Evolutionary conservation across 352 stramenopile genomes (phyloP).

Genomic region (Phytophthora pinifolia): DNA sequence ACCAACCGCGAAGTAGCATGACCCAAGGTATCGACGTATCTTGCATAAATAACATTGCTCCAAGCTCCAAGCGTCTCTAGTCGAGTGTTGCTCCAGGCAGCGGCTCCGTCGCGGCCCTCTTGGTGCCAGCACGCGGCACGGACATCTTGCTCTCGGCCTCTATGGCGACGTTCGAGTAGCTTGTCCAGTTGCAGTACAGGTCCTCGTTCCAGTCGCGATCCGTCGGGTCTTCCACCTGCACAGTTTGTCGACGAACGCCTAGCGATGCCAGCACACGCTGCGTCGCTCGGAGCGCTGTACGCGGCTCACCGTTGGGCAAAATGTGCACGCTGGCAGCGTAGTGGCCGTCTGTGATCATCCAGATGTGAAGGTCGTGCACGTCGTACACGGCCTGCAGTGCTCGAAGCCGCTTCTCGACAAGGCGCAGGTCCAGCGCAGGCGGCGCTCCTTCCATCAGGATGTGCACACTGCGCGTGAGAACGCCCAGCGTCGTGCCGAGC

Average conservation of each 20-base stretch:
- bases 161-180: slow-evolving; percentile 33
- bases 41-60: slow-evolving; percentile 29
- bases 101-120: slow-evolving; percentile 33
- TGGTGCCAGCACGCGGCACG: slow-evolving; percentile 59
- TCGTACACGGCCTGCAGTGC: slow-evolving; percentile 85
- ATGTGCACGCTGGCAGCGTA: slow-evolving; percentile 93
- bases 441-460: slow-evolving; percentile 97
- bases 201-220: slow-evolving; percentile 66
- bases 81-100: slow-evolving; percentile 27
- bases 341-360: slow-evolving; percentile 92
- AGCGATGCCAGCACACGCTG: slow-evolving; percentile 54
- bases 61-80: slow-evolving; percentile 21
- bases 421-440: slow-evolving; percentile 45
- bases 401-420: slow-evolving; percentile 63
- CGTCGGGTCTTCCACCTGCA: slow-evolving; percentile 64
- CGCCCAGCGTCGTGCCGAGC: slow-evolving; percentile 92
- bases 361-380: slow-evolving; percentile 98
- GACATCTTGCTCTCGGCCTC: slow-evolving; percentile 71
- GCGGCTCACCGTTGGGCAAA: slow-evolving; percentile 55
- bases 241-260: slow-evolving; percentile 60
- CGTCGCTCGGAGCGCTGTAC: slow-evolving; percentile 49
- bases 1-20: slow-evolving; percentile 10
- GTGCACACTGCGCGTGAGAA: slow-evolving; percentile 89
- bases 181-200: slow-evolving; percentile 57
- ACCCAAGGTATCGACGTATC: slow-evolving; percentile 18